A percentile compares a stretch with the other conserved stretches of the same genome.
Evolutionary conservation across 495 filamentous ascomycete genomes (phyloP).

Genomic region (Aspergillus ellipticus): DNA sequence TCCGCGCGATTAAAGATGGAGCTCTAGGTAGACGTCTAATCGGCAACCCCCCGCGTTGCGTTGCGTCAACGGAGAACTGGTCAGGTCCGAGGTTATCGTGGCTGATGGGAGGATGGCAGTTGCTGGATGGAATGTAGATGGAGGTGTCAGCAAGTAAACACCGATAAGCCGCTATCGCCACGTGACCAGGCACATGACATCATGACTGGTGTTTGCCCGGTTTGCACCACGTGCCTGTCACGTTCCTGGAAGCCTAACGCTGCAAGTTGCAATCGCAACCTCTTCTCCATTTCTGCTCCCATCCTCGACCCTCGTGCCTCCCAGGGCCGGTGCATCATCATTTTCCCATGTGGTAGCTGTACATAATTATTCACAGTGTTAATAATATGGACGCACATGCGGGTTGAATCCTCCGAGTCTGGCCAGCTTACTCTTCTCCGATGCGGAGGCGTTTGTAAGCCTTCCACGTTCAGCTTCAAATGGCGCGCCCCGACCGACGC

Average conservation of each 20-base stretch:
- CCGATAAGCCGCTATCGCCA: background rate
- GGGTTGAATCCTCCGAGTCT: background rate
- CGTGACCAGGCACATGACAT: background rate
- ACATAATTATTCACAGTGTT: slow-evolving; percentile 2
- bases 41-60: background rate
- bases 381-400: slow-evolving; percentile 17
- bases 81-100: background rate
- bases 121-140: too few species aligned
- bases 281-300: background rate
- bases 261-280: background rate
- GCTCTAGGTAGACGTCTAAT: background rate
- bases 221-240: slow-evolving; percentile 4
- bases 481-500: slow-evolving; percentile 39
- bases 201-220: background rate
- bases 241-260: background rate
- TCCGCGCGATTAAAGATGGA: background rate
- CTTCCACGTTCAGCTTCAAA: slow-evolving; percentile 14
- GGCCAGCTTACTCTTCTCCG: background rate
- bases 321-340: background rate
- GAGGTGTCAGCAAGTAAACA: too few species aligned
- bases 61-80: background rate
- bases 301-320: background rate
- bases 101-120: too few species aligned
- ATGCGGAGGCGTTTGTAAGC: slow-evolving; percentile 14
- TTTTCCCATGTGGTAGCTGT: slow-evolving; percentile 1